phyloP scores from a whole-genome alignment of 2,329 filamentous ascomycete genomes.

The Elsinoe fawcettii region DNA sequence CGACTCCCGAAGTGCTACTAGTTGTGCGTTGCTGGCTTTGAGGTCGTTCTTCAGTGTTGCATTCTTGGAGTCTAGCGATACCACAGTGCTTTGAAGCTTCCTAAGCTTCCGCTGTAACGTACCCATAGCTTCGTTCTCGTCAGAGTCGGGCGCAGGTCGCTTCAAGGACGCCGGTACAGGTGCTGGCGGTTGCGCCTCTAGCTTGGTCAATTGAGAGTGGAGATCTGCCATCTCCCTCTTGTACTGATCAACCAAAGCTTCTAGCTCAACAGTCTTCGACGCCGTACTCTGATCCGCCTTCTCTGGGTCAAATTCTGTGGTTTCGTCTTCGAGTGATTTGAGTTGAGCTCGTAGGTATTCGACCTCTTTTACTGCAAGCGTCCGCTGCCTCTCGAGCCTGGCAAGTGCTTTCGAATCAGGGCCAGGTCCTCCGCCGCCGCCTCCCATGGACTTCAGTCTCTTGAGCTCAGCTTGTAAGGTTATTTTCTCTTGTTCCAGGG shows the following conservation, averaged over 20 bases:
- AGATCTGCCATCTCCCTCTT: conserved; percentile 69
- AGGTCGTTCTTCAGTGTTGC: conserved; percentile 69
- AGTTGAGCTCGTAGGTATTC: conserved; percentile 90
- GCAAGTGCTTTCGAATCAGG: conserved; percentile 59
- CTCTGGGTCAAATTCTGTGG: conserved; percentile 75
- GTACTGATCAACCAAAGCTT: conserved; percentile 80
- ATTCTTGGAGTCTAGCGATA: conserved; percentile 60
- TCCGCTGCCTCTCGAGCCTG: conserved; percentile 77
- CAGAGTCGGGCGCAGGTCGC: conserved; percentile 44
- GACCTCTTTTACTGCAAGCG: conserved; percentile 80
- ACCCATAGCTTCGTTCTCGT: conserved; percentile 63
- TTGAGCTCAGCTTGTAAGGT: conserved; percentile 62
- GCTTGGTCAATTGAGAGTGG: conserved; percentile 63
- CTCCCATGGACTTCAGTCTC: conserved; percentile 45
- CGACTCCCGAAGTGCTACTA: conserved; percentile 57
- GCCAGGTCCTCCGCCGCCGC: conserved; percentile 25
- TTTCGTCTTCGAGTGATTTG: conserved; percentile 77
- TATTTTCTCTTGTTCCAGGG: conserved; percentile 61
- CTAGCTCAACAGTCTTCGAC: conserved; percentile 69
- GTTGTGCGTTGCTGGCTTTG: conserved; percentile 62
- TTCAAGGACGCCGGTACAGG: conserved; percentile 41
- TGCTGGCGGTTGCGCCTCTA: conserved; percentile 46
- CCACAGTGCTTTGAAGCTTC: conserved; percentile 70
- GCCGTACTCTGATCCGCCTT: conserved; percentile 68
- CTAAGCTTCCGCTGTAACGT: conserved; percentile 82